Evolutionary conservation across 192 early-diverging fungal species (phyloP).

Genomic region (Mortierella antarctica): DNA sequence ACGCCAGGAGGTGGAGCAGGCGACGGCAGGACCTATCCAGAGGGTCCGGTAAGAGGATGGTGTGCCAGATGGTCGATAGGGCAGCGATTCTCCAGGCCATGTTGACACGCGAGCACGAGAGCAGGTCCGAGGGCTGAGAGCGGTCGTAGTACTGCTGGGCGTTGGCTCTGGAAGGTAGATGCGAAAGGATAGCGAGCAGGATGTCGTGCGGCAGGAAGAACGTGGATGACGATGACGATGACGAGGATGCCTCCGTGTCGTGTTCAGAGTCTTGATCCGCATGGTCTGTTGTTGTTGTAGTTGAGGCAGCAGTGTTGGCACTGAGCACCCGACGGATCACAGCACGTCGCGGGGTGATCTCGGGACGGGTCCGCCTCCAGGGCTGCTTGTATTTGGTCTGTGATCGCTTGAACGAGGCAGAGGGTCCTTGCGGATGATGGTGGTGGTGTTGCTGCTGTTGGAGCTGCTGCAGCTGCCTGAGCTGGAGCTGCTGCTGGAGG

Average conservation of each 20-base stretch:
- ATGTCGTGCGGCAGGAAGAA: constrained; percentile 42
- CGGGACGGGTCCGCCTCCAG: constrained; percentile 31
- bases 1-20: constrained; percentile 35
- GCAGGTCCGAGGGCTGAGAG: constrained; percentile 33
- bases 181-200: constrained; percentile 46
- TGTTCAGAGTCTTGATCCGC: neutral
- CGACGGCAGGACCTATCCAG: constrained; percentile 40
- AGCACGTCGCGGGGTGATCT: constrained; percentile 4
- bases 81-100: constrained; percentile 52
- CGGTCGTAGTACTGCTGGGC: constrained; percentile 51
- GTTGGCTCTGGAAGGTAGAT: constrained; percentile 30
- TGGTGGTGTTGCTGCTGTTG: constrained; percentile 12
- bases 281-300: neutral
- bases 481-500: neutral
- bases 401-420: constrained; percentile 4
- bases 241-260: neutral
- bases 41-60: constrained; percentile 41
- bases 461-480: neutral
- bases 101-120: constrained; percentile 48
- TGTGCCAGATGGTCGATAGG: constrained; percentile 46
- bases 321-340: neutral
- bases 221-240: neutral
- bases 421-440: neutral
- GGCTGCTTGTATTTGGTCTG: constrained; percentile 35
- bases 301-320: neutral